Conservation (phyloP, 306 rosid genomes). For the Quercus berberidifolia region DNA sequence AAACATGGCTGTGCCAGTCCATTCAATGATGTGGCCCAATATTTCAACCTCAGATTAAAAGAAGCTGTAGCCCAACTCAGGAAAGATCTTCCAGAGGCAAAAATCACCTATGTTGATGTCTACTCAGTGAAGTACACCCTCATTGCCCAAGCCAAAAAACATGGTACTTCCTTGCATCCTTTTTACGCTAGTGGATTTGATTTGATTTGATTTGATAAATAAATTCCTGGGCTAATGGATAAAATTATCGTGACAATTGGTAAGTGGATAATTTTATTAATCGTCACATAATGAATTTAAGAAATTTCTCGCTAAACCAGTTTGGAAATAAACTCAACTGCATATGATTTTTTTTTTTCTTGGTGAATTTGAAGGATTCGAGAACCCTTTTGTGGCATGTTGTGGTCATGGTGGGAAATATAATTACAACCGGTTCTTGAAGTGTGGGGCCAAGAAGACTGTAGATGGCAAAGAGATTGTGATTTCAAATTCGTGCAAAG, state of each 20-base stretch:
- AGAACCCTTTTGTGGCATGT: conserved; percentile 61
- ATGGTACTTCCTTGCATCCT: conserved; percentile 30
- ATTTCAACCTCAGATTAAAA: conserved; percentile 47
- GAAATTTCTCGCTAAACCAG: too few relatives aligned
- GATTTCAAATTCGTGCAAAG: conserved; percentile 51
- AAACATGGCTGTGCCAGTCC: conserved; percentile 55
- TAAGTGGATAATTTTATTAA: too few relatives aligned
- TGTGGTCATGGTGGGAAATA: conserved; percentile 88
- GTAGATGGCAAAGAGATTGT: conserved; percentile 47
- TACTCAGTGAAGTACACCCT: conserved; percentile 66
- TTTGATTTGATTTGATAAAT: not conserved
- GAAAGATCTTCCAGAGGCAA: conserved; percentile 55
- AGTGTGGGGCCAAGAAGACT: conserved; percentile 59
- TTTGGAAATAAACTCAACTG: too few relatives aligned
- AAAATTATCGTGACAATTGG: too few relatives aligned
- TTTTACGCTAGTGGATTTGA: not conserved
- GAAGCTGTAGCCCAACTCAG: conserved; percentile 37
- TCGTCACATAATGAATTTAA: too few relatives aligned
- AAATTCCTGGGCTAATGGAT: not conserved
- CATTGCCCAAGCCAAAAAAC: conserved; percentile 46
- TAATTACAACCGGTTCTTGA: conserved; percentile 45
- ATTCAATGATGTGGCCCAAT: conserved; percentile 57
- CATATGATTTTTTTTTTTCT: not conserved
- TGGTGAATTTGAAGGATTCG: conserved; percentile 50
- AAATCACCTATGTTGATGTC: conserved; percentile 75